Evolutionary conservation across 2,329 filamentous ascomycete species (phyloP), one percentile per base, ranked within the genome.

Genomic region (Coniochaeta sp.): DNA sequence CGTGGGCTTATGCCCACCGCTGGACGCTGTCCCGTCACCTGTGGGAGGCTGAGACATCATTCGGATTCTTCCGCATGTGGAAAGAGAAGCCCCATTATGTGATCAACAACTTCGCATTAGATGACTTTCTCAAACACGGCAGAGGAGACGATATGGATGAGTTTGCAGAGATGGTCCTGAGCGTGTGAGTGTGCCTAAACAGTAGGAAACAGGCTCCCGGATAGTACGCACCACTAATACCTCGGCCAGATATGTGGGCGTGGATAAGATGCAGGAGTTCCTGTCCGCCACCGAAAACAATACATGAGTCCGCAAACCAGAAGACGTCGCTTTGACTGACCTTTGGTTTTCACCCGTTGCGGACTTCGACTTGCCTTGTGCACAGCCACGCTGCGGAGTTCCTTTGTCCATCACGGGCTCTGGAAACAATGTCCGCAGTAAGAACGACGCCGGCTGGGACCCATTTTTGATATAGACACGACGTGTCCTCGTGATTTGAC

Each of bases 21-120:
- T 73, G 70, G 70, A 72, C 70, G 2, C 63, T 73, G 9, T 65
- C 68, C 26, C 67, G 69, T 16, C 62, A 63, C 12, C 61, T 73
- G 10, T 73, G 71, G 71, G 67, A 72, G 58, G 70, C 70, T 3
- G 52, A 59, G 28, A 70, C 68, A 1, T 61, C 70, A 9, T 65
- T 64, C 32, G 64, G 68, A 16, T 73, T 73, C 60, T 60, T 56
- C 50, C 68, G 63, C 19, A 57, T 57, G n/a, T 72, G 70, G 71
- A 66, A 62, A 44, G 62, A 69, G 38, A 68, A 58, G 16, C 57
- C 65, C 6, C 66, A 69, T 58, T 69, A 64, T 47, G 59, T 71
- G 47, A 68, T 72, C 50, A 42, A 58, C 8, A 73, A 71, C 56
- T 71, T 65, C 44, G 60, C 64, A 1, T 64, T 73, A 40, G 66